A percentile compares a stretch with the other conserved stretches of the same genome.
Evolutionary conservation across 257 asterid species (phyloP).

Genomic region (Plantago elongata): DNA sequence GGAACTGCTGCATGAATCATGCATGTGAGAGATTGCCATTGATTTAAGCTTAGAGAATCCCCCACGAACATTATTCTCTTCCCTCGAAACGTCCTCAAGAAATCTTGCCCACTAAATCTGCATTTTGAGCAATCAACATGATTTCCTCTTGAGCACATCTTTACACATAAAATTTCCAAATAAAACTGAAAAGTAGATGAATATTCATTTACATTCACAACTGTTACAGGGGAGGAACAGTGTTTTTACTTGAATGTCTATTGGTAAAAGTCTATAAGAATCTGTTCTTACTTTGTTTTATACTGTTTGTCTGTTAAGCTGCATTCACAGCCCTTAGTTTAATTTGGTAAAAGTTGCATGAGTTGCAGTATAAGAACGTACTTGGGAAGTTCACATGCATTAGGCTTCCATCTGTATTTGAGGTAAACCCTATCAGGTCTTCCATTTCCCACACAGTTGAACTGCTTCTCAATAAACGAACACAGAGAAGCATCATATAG

Average conservation of each 20-base stretch:
- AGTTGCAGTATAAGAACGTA: constrained; percentile 12
- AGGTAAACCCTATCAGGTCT: constrained; percentile 56
- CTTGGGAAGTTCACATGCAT: constrained; percentile 50
- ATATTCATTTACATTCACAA: too few relatives aligned
- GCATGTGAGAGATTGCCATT: constrained; percentile 79
- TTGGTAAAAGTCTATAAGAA: too few relatives aligned
- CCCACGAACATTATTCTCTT: constrained; percentile 68
- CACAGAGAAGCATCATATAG: constrained; percentile 50
- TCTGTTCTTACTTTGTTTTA: too few relatives aligned
- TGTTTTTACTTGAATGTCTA: too few relatives aligned
- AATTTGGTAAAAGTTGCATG: not conserved
- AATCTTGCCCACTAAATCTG: constrained; percentile 55
- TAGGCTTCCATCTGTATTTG: constrained; percentile 69
- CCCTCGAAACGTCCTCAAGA: constrained; percentile 50
- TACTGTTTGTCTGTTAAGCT: too few relatives aligned
- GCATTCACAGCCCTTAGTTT: not conserved
- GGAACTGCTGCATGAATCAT: constrained; percentile 59
- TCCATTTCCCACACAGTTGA: constrained; percentile 58
- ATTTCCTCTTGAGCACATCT: not conserved
- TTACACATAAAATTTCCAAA: too few relatives aligned
- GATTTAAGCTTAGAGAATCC: constrained; percentile 72
- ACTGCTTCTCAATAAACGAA: constrained; percentile 53
- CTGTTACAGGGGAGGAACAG: too few relatives aligned
- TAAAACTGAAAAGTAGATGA: too few relatives aligned
- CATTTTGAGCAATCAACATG: not conserved